Evolutionary conservation across 1,139 yeast genomes (phyloP).

Genomic region (Entelexis paramagnoliae): DNA sequence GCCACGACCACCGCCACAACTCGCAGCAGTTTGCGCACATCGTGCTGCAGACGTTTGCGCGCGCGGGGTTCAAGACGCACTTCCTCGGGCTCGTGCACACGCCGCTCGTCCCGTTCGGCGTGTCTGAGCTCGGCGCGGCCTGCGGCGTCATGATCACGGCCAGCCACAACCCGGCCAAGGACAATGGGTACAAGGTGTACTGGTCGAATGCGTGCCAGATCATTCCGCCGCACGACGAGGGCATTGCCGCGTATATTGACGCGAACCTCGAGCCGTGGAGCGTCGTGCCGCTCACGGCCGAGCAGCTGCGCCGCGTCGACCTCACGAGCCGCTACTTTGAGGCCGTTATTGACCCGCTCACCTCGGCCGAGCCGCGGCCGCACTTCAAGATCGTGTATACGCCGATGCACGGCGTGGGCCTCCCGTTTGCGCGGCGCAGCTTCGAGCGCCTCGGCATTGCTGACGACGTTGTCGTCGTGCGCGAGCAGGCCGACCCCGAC

Average conservation of each 20-base stretch:
- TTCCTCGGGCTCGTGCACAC: conserved; percentile 65
- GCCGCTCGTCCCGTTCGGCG: conserved; percentile 84
- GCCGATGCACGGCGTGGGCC: conserved; percentile 93
- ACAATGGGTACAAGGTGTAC: conserved; percentile 92
- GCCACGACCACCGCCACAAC: conserved; percentile 83
- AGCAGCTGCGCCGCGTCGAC: not conserved
- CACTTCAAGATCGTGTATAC: conserved; percentile 59
- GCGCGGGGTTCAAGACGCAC: conserved; percentile 60
- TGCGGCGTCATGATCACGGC: conserved; percentile 96
- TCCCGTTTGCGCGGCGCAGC: conserved; percentile 30
- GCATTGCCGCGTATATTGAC: conserved; percentile 56
- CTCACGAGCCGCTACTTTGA: conserved; percentile 5
- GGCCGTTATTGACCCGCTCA: conserved; percentile 13
- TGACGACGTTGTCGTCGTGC: conserved; percentile 38
- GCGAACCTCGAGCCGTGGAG: conserved; percentile 53
- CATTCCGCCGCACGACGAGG: conserved; percentile 78
- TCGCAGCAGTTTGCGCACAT: conserved; percentile 71
- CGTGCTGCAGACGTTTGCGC: conserved; percentile 62
- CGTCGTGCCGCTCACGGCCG: conserved; percentile 14
- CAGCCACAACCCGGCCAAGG: conserved; percentile 86
- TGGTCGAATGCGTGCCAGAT: conserved; percentile 92
- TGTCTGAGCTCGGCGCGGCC: conserved; percentile 51
- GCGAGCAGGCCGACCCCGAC: conserved; percentile 62
- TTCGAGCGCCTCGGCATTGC: conserved; percentile 28
- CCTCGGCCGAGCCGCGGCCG: not conserved